Evolutionary conservation across 192 early-diverging fungal genomes (phyloP).

Genomic region (Kappamyces sp.): DNA sequence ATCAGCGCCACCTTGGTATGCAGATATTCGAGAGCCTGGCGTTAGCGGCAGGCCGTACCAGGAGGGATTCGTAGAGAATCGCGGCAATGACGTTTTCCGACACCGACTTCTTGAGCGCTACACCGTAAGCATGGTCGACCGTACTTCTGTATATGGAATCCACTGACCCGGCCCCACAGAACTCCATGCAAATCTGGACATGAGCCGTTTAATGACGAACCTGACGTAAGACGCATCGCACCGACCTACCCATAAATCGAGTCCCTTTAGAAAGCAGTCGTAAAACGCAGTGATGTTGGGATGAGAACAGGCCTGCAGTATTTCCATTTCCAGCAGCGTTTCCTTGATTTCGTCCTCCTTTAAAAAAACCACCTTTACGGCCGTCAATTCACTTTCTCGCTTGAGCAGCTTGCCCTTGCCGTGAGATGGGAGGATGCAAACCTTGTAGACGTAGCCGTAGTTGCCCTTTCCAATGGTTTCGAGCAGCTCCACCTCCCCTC

Average conservation of each 20-base stretch:
- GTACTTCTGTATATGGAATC: slow-evolving; percentile 57
- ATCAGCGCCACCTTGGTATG: slow-evolving; percentile 49
- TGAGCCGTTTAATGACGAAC: not conserved
- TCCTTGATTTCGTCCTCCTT: slow-evolving; percentile 63
- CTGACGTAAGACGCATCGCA: not conserved
- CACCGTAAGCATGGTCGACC: not conserved
- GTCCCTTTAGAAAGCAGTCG: slow-evolving; percentile 55
- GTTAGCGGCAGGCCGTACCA: slow-evolving; percentile 22
- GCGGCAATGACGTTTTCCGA: slow-evolving; percentile 51
- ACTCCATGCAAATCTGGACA: slow-evolving; percentile 58
- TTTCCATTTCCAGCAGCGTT: slow-evolving; percentile 66
- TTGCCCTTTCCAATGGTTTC: slow-evolving; percentile 66
- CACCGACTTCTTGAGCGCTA: slow-evolving; percentile 50
- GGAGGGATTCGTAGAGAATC: slow-evolving; percentile 54
- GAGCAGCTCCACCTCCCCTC: slow-evolving; percentile 57
- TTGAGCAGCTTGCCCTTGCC: slow-evolving; percentile 44
- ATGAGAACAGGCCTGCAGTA: slow-evolving; percentile 49
- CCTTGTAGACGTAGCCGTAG: slow-evolving; percentile 64
- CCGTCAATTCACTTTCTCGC: slow-evolving; percentile 42
- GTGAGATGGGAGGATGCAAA: slow-evolving; percentile 11
- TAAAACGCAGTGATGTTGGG: slow-evolving; percentile 54
- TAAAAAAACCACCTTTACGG: slow-evolving; percentile 59
- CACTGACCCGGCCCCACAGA: slow-evolving; percentile 53
- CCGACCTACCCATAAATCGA: slow-evolving; percentile 54
- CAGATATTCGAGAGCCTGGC: slow-evolving; percentile 52